Conservation (phyloP, 768 basidiomycete species). For the Tephrocybe sp. region DNA sequence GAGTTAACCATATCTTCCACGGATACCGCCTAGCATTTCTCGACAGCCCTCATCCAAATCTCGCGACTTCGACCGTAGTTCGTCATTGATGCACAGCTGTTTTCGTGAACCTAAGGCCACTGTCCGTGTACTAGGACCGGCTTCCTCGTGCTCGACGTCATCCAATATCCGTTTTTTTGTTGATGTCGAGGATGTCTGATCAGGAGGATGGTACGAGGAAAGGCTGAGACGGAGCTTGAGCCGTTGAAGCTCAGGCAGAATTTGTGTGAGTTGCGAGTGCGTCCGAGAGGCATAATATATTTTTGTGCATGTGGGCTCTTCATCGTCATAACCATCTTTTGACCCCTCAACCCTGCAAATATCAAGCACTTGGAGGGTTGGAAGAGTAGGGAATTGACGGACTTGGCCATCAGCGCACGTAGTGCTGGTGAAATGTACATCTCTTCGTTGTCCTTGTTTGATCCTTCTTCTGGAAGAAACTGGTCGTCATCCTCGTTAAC, state of each 20-base stretch:
- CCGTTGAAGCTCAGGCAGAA: slow-evolving; percentile 80
- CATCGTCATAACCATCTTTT: slow-evolving; percentile 19
- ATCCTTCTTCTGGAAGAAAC: slow-evolving; percentile 69
- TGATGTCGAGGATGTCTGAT: slow-evolving; percentile 3
- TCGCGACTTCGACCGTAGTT: slow-evolving; percentile 55
- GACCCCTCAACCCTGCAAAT: slow-evolving; percentile 33
- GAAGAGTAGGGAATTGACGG: slow-evolving; percentile 18
- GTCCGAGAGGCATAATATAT: slow-evolving; percentile 95
- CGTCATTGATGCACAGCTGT: slow-evolving; percentile 91
- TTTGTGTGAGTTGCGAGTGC: slow-evolving; percentile 92
- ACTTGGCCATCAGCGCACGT: slow-evolving; percentile 81
- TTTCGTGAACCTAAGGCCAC: slow-evolving; percentile 90
- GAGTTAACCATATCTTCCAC: slow-evolving; percentile 8
- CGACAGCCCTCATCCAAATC: slow-evolving; percentile 90
- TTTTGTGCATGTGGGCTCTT: slow-evolving; percentile 69
- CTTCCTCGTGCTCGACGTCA: slow-evolving; percentile 25
- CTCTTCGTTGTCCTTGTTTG: slow-evolving; percentile 36
- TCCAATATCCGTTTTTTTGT: slow-evolving; percentile 24
- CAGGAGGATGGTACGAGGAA: slow-evolving; percentile 24
- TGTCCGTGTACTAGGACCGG: slow-evolving; percentile 42
- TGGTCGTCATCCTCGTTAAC: slow-evolving; percentile 55
- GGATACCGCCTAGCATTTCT: slow-evolving; percentile 73
- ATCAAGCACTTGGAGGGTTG: slow-evolving; percentile 3
- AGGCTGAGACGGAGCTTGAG: slow-evolving; percentile 50
- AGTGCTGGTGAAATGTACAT: slow-evolving; percentile 76